These are phyloP conservation scores for Mediolabrus comicus DNA, from an alignment of 108 stramenopile genomes.

Conservation along the genomic window DNA sequence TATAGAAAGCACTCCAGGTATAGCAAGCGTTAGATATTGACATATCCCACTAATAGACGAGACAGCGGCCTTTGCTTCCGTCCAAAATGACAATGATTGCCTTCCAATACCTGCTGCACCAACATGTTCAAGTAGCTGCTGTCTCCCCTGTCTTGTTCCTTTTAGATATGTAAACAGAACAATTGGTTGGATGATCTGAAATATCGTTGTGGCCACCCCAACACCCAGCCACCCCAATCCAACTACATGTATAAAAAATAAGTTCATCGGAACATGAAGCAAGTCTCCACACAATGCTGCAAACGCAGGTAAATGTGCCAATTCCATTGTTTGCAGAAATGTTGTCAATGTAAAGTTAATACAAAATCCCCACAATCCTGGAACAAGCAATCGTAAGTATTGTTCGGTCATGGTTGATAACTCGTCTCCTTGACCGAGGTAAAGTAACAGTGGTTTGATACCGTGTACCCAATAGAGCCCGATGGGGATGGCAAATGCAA, in stretches of 20 bases:
- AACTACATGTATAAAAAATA: slow-evolving; percentile 51
- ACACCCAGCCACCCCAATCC: slow-evolving; percentile 60
- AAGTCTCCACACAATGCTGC: slow-evolving; percentile 36
- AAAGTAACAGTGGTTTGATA: slow-evolving; percentile 35
- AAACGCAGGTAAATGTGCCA: slow-evolving; percentile 57
- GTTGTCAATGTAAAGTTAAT: slow-evolving; percentile 59
- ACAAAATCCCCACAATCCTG: slow-evolving; percentile 53
- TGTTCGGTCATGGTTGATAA: slow-evolving; percentile 44
- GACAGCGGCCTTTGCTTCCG: slow-evolving; percentile 22
- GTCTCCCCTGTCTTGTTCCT: slow-evolving; percentile 10
- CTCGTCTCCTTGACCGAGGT: slow-evolving; percentile 51
- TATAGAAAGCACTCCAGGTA: slow-evolving; percentile 69
- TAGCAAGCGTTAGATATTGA: slow-evolving; percentile 56
- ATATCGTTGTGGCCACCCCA: slow-evolving; percentile 49
- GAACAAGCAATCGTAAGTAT: slow-evolving; percentile 51
- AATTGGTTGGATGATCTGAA: slow-evolving; percentile 49
- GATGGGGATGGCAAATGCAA: slow-evolving; percentile 51
- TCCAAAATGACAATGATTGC: slow-evolving; percentile 28
- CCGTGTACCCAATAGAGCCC: slow-evolving; percentile 58
- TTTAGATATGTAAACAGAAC: slow-evolving; percentile 41
- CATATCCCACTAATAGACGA: slow-evolving; percentile 25
- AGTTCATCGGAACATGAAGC: slow-evolving; percentile 63
- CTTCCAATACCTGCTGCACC: slow-evolving; percentile 29
- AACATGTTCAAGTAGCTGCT: slow-evolving; percentile 31
- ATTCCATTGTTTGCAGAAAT: slow-evolving; percentile 58